phyloP scores from a whole-genome alignment of 495 filamentous ascomycete genomes.

The Trichoderma erinaceum region DNA sequence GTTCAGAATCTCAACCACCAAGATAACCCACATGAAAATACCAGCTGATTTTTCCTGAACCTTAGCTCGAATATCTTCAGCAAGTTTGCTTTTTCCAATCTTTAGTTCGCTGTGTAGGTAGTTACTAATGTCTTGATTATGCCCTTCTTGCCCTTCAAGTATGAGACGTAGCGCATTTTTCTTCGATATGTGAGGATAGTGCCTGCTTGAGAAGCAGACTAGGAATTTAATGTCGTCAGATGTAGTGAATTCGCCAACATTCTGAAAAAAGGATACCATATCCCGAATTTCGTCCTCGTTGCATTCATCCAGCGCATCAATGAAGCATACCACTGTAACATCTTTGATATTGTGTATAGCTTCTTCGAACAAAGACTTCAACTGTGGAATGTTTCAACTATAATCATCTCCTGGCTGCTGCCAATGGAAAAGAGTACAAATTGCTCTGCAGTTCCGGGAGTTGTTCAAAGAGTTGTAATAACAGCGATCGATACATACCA shows the following conservation, averaged over 20 bases:
- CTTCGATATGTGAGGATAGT: constrained; percentile 28
- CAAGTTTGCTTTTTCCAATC: constrained; percentile 3
- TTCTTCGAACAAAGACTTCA: too few species aligned
- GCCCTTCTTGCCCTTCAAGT: constrained; percentile 24
- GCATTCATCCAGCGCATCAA: constrained; percentile 46
- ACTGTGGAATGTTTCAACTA: too few species aligned
- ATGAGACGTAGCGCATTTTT: constrained; percentile 20
- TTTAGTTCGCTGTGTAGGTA: constrained; percentile 14
- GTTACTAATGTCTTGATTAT: constrained; percentile 16
- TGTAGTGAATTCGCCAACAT: constrained; percentile 13
- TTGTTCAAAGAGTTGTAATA: too few species aligned
- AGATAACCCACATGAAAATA: constrained; percentile 38
- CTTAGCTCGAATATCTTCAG: constrained; percentile 19
- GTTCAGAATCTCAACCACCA: constrained; percentile 35
- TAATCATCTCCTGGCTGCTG: too few species aligned
- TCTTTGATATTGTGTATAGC: too few species aligned
- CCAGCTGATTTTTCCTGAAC: constrained; percentile 32
- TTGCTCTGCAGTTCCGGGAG: too few species aligned
- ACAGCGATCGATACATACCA: too few species aligned
- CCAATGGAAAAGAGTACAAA: too few species aligned
- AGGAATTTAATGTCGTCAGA: constrained; percentile 25
- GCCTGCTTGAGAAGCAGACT: constrained; percentile 29
- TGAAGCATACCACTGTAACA: constrained; percentile 15
- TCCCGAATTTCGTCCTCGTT: constrained; percentile 10
- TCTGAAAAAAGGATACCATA: constrained; percentile 24